Evolutionary conservation across 164 flowering plant species (phyloP).

Genomic region (Vitis rotundifolia): DNA sequence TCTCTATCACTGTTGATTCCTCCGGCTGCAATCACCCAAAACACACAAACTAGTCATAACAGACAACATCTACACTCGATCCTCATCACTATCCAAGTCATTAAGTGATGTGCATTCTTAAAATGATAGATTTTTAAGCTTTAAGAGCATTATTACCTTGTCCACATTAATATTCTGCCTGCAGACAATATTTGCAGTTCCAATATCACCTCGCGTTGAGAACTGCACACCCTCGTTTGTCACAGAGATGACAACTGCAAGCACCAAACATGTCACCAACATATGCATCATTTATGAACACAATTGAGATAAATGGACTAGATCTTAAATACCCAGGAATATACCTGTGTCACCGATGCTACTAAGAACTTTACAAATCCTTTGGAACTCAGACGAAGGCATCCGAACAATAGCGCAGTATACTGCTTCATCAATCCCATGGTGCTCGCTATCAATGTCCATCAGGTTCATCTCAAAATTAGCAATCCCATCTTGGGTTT

Average conservation of each 20-base stretch:
- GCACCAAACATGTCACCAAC: background rate
- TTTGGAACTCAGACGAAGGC: conserved; percentile 84
- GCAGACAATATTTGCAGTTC: conserved; percentile 81
- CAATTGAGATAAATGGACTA: background rate
- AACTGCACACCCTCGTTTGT: conserved; percentile 94
- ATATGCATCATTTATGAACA: background rate
- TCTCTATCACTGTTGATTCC: conserved; percentile 77
- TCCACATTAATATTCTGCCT: conserved; percentile 82
- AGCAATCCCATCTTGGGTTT: conserved; percentile 71
- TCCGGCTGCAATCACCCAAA: conserved; percentile 59
- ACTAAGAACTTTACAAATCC: conserved; percentile 82
- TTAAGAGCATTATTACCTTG: conserved; percentile 37
- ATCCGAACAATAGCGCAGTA: conserved; percentile 83
- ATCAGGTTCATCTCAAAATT: conserved; percentile 93
- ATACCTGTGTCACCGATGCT: conserved; percentile 86
- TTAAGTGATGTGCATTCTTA: no score
- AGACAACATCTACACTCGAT: background rate
- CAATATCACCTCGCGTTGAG: conserved; percentile 87
- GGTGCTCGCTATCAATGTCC: conserved; percentile 95
- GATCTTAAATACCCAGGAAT: background rate
- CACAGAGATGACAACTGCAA: conserved; percentile 82
- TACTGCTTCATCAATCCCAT: conserved; percentile 89
- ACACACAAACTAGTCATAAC: background rate
- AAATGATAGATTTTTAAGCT: no score
- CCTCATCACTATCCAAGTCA: no score